phyloP scores from a whole-genome alignment of 441 rosid species.

The Brassica hybrid region DNA sequence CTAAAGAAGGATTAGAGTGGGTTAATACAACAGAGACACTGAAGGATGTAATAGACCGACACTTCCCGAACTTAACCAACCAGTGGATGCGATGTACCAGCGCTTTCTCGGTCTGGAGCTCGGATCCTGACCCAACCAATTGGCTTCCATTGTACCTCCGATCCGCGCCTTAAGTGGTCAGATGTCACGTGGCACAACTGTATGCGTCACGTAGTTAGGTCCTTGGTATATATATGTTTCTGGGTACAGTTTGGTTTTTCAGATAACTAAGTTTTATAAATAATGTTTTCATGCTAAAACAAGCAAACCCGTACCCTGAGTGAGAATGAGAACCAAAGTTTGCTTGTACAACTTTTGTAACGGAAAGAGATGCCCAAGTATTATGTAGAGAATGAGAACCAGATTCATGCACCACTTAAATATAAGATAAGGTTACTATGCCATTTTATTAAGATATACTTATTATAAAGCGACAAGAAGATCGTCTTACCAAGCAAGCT shows the following conservation, averaged over 20 bases:
- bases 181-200: background rate
- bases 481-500: too few relatives aligned
- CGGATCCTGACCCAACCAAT: constrained; percentile 42
- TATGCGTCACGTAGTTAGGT: background rate
- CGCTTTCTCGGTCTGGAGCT: constrained; percentile 71
- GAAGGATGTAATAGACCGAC: too few relatives aligned
- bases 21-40: constrained; percentile 65
- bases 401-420: too few relatives aligned
- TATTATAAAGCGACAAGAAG: too few relatives aligned
- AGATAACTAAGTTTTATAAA: background rate
- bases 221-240: background rate
- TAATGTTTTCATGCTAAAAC: background rate
- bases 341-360: background rate
- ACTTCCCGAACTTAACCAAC: constrained; percentile 53
- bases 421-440: too few relatives aligned
- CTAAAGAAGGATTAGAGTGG: constrained; percentile 66
- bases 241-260: background rate
- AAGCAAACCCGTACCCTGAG: background rate
- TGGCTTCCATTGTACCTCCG: constrained; percentile 56
- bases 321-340: background rate
- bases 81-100: constrained; percentile 70
- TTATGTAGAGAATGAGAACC: background rate
- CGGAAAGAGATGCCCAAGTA: background rate
- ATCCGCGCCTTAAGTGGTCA: constrained; percentile 38
- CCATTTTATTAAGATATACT: too few relatives aligned